A percentile compares a stretch with the other conserved stretches of the same genome.
Conservation (phyloP, 192 early-diverging fungal genomes). For the Linnemannia zychae region DNA sequence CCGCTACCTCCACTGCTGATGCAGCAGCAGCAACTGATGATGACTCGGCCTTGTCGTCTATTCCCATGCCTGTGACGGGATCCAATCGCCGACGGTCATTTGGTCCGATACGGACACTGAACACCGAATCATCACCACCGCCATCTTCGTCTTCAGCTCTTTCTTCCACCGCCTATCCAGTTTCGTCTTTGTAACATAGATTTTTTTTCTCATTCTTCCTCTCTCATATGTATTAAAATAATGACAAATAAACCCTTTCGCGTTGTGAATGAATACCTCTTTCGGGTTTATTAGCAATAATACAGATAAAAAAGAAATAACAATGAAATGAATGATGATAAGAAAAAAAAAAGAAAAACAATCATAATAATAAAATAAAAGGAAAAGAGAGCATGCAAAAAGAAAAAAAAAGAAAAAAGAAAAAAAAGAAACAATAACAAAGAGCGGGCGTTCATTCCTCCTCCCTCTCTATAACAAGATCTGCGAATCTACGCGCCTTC, state of each 20-base stretch:
- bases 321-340: neutral
- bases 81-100: neutral
- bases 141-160: neutral
- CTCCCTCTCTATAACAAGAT: neutral
- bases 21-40: neutral
- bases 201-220: neutral
- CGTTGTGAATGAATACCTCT: neutral
- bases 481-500: neutral
- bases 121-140: neutral
- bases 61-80: constrained; percentile 1
- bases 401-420: too few relatives aligned
- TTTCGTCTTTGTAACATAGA: constrained; percentile 3
- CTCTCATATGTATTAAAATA: neutral
- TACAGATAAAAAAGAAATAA: neutral
- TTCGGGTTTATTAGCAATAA: neutral
- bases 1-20: neutral
- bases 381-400: too few relatives aligned
- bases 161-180: neutral
- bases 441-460: neutral
- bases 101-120: neutral
- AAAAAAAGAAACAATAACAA: neutral
- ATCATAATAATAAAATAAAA: neutral
- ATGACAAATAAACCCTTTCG: neutral
- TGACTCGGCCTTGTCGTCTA: neutral
- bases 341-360: neutral